phyloP scores from a whole-genome alignment of 1,284 basidiomycete species.

The Athelia psychrophila region DNA sequence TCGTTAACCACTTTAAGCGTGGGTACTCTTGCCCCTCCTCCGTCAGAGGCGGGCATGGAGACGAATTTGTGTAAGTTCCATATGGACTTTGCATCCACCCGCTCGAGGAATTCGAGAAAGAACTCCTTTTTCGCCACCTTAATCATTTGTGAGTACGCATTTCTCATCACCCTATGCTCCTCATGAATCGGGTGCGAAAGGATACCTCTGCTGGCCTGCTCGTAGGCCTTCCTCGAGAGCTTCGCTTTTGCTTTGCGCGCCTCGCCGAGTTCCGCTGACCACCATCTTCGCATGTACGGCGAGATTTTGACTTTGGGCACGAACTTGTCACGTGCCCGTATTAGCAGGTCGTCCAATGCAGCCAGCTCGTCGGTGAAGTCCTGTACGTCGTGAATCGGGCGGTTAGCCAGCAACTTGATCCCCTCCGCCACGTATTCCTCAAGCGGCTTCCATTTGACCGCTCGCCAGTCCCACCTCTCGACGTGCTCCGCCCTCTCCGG shows the following conservation, averaged over 20 bases:
- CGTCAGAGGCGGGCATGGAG: slow-evolving; percentile 18
- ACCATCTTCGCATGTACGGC: slow-evolving; percentile 24
- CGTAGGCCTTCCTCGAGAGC: slow-evolving; percentile 12
- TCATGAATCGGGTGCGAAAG: slow-evolving; percentile 15
- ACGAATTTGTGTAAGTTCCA: slow-evolving; percentile 26
- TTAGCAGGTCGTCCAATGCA: slow-evolving; percentile 8
- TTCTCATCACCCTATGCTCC: slow-evolving; percentile 4
- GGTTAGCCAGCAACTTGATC: not conserved
- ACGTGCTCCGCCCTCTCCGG: not conserved
- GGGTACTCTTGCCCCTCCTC: slow-evolving; percentile 22
- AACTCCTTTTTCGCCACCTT: slow-evolving; percentile 17
- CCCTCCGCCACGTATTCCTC: slow-evolving; percentile 7
- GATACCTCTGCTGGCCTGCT: not conserved
- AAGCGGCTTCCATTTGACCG: slow-evolving; percentile 23
- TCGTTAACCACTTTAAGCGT: slow-evolving; percentile 13
- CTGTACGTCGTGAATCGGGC: not conserved
- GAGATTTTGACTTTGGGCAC: not conserved
- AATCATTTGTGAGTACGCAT: slow-evolving; percentile 19
- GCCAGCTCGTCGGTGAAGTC: slow-evolving; percentile 10
- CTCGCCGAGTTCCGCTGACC: slow-evolving; percentile 20
- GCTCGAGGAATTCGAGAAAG: slow-evolving; percentile 26
- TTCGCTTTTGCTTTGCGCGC: slow-evolving; percentile 9
- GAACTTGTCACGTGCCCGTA: slow-evolving; percentile 1
- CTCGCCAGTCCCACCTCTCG: slow-evolving; percentile 15
- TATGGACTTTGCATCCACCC: slow-evolving; percentile 14